Evolutionary conservation across 73 alveolate species (phyloP), one percentile per base, ranked within the genome.

Genomic region (Paraurostyla sp.): DNA sequence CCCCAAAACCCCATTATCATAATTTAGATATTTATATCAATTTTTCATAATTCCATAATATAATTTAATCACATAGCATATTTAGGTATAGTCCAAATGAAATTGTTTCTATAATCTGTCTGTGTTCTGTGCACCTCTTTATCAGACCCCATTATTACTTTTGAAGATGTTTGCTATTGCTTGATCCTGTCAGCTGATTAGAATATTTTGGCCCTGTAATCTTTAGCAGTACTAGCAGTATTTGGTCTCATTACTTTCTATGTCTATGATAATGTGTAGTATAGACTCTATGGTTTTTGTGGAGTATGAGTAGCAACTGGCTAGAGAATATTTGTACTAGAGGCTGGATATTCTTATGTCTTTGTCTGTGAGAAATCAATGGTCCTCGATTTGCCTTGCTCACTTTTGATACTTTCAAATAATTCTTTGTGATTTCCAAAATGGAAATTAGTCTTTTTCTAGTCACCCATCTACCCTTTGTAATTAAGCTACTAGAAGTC

Each of bases 51-150:
- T n/a, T n/a, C n/a, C n/a, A n/a, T n/a, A n/a, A n/a, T n/a, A 56
- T 56, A 56, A 15, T 56, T 16, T 30, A 63, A 23, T 75, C 87
- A 75, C 50, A 75, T n/a, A 20, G 87, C 87, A 50, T 25, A 75
- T 46, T 75, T 75, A 15, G 87, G 87, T 13, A 75, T 51, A 48
- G 87, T 75, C 87, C 87, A 75, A 36, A 48, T 29, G 60, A 20
- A 75, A 32, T 49, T 49, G 33, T 43, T 75, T 48, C 87, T 75
- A 50, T 75, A 75, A 32, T 32, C 87, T 23, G 58, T 46, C 30
- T 46, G 13, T 13, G 35, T 32, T 48, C 18, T 75, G 41, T 43
- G 75, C 13, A 45, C 69, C 16, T 75, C 29, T 3, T n/a, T 13
- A 16, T 75, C 87, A 46, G 54, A 36, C 33, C 87, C 87, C 62